Conservation (phyloP, 768 basidiomycete genomes). For the Auricularia auricula-judae region DNA sequence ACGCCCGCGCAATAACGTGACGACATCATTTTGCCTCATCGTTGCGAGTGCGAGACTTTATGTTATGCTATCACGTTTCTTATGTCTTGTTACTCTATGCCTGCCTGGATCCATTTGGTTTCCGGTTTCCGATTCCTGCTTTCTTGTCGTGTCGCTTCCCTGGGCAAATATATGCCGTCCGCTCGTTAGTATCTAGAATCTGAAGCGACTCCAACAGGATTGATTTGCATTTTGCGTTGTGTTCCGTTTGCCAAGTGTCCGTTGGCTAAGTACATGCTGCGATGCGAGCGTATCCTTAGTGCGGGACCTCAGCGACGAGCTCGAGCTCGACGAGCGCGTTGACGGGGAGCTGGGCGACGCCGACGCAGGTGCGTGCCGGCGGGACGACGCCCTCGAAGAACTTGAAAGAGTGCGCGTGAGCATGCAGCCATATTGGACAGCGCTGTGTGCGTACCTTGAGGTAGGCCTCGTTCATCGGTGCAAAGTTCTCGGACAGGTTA, state of each 20-base stretch:
- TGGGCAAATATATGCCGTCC: no score
- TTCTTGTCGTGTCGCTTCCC: no score
- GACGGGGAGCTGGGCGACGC: conserved; percentile 40
- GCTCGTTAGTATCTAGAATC: no score
- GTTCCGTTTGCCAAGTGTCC: not conserved
- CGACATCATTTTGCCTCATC: not conserved
- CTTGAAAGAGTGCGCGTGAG: conserved; percentile 16
- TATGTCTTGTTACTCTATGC: no score
- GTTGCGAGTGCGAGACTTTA: not conserved
- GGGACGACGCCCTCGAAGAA: conserved; percentile 34
- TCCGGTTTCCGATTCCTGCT: no score
- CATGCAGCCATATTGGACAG: not conserved
- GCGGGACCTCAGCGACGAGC: conserved; percentile 36
- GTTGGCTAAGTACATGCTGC: not conserved
- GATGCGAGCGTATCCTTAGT: conserved; percentile 3
- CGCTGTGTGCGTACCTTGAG: conserved; percentile 14
- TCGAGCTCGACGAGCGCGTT: conserved; percentile 52
- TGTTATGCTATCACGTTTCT: no score
- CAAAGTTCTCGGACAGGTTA: conserved; percentile 27
- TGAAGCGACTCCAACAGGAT: no score
- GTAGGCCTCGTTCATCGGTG: conserved; percentile 30
- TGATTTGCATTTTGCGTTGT: no score
- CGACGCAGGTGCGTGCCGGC: conserved; percentile 50
- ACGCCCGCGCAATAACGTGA: not conserved
- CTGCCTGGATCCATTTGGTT: no score